Base-by-base conservation (phyloP, 345 rosid species). In the Camelina hispida region DNA sequence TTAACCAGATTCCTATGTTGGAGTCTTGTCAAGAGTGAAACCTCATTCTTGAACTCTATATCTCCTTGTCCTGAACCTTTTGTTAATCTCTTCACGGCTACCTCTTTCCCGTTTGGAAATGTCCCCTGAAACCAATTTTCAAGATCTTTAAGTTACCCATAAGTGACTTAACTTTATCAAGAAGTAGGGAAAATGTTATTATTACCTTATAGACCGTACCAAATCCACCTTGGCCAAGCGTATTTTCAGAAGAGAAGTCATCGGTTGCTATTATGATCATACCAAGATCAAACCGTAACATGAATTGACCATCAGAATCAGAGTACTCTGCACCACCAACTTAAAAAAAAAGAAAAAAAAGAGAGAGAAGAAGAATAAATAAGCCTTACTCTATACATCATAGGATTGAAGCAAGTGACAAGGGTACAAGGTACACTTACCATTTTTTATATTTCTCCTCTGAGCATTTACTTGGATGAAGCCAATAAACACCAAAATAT, bases 1-100 rank as follows among this genome's bases (percentile, higher is more conserved):
- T 78, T 81, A 12, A 86, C 83, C 16, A 86, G 64, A 46, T 83
- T 83, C 48, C 61, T 71, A 56, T 84, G 86, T 56, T 86, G 86
- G 77, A 86, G 88, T 52, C 78, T 84, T 38, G 86, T 77, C 40
- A 86, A 53, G 47, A 86, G 53, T 13, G 62, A 32, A 18, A 81
- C 86, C 71, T 84, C 87, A 55, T 79, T 86, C 62, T 72, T 75
- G 46, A 86, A 86, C 75, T 86, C 88, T 0, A 14, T 3, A 2
- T 64, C 62, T 54, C 89, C 89, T 82, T 85, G 85, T 4, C 69
- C 69, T 14, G 85, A 85, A 20, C 28, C 69, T 44, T n/a, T 46
- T 6, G 79, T 40, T 25, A 83, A 30, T 58, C 82, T 77, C 55
- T 87, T 87, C 2, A 85, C 85, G 0, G 86, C 91, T 15, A 87